These are phyloP conservation scores for Astrothelium subdiscretum DNA, from an alignment of 495 filamentous ascomycete species.

Conservation along the genomic window DNA sequence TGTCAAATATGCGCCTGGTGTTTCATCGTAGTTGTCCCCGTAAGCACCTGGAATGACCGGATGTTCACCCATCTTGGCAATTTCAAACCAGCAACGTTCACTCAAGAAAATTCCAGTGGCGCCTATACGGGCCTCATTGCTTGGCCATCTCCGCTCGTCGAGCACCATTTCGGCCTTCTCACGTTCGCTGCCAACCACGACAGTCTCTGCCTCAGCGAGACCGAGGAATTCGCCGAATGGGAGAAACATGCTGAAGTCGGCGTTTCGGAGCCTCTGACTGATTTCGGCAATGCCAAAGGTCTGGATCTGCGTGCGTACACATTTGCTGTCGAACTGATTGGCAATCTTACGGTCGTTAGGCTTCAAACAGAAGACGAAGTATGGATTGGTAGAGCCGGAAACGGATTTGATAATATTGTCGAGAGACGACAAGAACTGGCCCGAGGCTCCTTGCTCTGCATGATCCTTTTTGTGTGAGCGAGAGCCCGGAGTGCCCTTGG, in stretches of 20 bases:
- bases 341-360: constrained; percentile 95
- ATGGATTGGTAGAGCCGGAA: constrained; percentile 74
- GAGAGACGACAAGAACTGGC: constrained; percentile 80
- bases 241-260: constrained; percentile 90
- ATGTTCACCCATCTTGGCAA: constrained; percentile 63
- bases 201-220: constrained; percentile 66
- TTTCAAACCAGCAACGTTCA: constrained; percentile 85
- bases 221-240: constrained; percentile 94
- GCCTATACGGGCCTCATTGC: constrained; percentile 81
- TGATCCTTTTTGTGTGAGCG: neutral
- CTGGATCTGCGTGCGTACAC: constrained; percentile 86
- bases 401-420: constrained; percentile 81
- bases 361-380: constrained; percentile 95
- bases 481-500: neutral
- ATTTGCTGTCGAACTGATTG: constrained; percentile 98
- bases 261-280: constrained; percentile 79
- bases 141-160: constrained; percentile 80
- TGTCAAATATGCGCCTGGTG: constrained; percentile 27
- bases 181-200: constrained; percentile 79
- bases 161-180: constrained; percentile 86
- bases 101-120: constrained; percentile 91
- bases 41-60: constrained; percentile 21
- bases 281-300: constrained; percentile 96
- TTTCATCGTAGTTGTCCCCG: constrained; percentile 3
- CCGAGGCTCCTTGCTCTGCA: constrained; percentile 71